These are phyloP conservation scores for Solanum infundibuliforme DNA, from an alignment of 257 asterid genomes.

Conservation along the genomic window DNA sequence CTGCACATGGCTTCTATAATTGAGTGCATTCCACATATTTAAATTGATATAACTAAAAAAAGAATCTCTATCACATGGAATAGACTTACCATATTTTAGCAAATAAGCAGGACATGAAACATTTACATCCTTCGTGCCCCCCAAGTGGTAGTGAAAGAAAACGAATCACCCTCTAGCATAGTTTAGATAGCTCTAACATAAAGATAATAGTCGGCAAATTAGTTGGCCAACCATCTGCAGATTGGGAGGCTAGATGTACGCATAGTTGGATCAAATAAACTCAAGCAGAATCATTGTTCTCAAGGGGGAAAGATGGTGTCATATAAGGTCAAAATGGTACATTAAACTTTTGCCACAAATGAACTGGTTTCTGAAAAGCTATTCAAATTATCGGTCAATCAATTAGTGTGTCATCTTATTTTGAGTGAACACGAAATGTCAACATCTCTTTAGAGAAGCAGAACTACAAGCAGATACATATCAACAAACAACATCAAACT, in stretches of 20 bases:
- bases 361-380: neutral
- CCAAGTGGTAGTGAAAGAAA: neutral
- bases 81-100: neutral
- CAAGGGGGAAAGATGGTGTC: neutral
- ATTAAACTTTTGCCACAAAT: neutral
- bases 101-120: neutral
- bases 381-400: neutral
- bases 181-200: neutral
- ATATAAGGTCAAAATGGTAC: neutral
- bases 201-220: neutral
- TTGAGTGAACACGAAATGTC: neutral
- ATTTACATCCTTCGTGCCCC: neutral
- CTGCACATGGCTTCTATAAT: neutral
- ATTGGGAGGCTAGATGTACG: neutral
- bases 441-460: neutral
- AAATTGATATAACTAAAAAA: neutral
- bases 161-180: neutral
- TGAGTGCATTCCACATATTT: neutral
- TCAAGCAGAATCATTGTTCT: neutral
- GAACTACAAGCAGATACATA: neutral
- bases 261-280: neutral
- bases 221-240: neutral
- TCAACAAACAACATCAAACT: neutral
- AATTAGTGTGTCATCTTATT: neutral
- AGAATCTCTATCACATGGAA: neutral